These are phyloP conservation scores for Pleurotus tuoliensis DNA, from an alignment of 768 basidiomycete species.

Conservation along the genomic window DNA sequence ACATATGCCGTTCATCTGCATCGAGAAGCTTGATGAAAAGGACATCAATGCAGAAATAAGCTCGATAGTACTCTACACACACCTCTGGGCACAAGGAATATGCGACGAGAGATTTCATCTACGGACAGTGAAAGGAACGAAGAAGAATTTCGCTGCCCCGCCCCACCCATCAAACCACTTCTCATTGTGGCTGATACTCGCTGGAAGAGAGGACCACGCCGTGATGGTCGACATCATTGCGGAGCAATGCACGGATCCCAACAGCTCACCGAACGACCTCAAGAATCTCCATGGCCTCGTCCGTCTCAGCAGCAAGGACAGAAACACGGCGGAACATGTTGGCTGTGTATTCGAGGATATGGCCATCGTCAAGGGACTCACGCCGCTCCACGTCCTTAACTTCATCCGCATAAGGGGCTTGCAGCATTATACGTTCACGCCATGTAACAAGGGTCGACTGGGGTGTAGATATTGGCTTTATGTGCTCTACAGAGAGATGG, in stretches of 20 bases:
- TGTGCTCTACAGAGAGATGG: neutral
- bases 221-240: slow-evolving; percentile 14
- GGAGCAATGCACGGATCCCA: slow-evolving; percentile 12
- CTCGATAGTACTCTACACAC: slow-evolving; percentile 15
- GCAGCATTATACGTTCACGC: slow-evolving; percentile 12
- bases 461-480: slow-evolving; percentile 19
- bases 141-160: slow-evolving; percentile 4
- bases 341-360: slow-evolving; percentile 14
- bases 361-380: slow-evolving; percentile 8
- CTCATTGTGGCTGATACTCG: slow-evolving; percentile 16
- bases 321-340: slow-evolving; percentile 7
- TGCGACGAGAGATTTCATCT: slow-evolving; percentile 19
- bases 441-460: slow-evolving; percentile 14
- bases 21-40: slow-evolving; percentile 1
- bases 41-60: slow-evolving; percentile 8
- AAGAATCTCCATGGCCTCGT: neutral
- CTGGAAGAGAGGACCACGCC: neutral
- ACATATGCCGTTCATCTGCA: neutral
- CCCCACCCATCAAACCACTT: slow-evolving; percentile 18
- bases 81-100: slow-evolving; percentile 15
- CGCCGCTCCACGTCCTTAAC: slow-evolving; percentile 11
- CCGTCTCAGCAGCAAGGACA: neutral
- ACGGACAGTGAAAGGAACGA: neutral
- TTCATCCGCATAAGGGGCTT: slow-evolving; percentile 11
- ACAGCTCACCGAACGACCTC: neutral